Percentiles rank a stretch among this genome's conserved stretches.
Conservation (phyloP, 2,329 filamentous ascomycete genomes). For the Curvularia spicifera region DNA sequence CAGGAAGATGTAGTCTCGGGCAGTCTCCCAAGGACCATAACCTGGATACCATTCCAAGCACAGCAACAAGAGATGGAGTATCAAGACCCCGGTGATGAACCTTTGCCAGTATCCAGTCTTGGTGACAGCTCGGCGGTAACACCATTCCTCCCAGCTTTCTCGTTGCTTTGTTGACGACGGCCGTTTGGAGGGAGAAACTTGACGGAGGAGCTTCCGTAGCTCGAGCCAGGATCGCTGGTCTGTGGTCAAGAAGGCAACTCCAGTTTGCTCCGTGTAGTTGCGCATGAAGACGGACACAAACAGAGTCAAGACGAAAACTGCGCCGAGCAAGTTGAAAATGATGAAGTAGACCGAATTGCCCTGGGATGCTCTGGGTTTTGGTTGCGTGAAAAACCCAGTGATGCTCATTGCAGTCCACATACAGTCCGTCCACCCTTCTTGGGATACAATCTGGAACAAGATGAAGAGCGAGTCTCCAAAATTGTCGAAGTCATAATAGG, state of each 20-base stretch:
- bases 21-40: constrained; percentile 70
- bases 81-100: constrained; percentile 76
- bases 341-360: constrained; percentile 95
- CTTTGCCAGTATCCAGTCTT: constrained; percentile 94
- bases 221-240: constrained; percentile 98
- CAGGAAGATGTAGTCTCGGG: constrained; percentile 79
- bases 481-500: constrained; percentile 90
- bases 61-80: constrained; percentile 82
- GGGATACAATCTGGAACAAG: constrained; percentile 97
- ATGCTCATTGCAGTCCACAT: constrained; percentile 84
- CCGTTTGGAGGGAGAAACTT: constrained; percentile 93
- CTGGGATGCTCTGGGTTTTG: constrained; percentile 69
- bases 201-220: constrained; percentile 84
- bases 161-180: constrained; percentile 78
- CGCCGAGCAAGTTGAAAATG: constrained; percentile 92
- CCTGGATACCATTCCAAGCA: constrained; percentile 86
- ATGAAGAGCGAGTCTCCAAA: constrained; percentile 95
- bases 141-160: constrained; percentile 85
- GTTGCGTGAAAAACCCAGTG: constrained; percentile 76
- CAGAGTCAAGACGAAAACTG: constrained; percentile 93
- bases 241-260: constrained; percentile 91
- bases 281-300: constrained; percentile 99
- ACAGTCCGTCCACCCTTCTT: constrained; percentile 98
- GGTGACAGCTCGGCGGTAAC: constrained; percentile 90
- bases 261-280: constrained; percentile 98